Evolutionary conservation across 2,329 filamentous ascomycete genomes (phyloP).

Genomic region (Simplicillium aogashimaense): DNA sequence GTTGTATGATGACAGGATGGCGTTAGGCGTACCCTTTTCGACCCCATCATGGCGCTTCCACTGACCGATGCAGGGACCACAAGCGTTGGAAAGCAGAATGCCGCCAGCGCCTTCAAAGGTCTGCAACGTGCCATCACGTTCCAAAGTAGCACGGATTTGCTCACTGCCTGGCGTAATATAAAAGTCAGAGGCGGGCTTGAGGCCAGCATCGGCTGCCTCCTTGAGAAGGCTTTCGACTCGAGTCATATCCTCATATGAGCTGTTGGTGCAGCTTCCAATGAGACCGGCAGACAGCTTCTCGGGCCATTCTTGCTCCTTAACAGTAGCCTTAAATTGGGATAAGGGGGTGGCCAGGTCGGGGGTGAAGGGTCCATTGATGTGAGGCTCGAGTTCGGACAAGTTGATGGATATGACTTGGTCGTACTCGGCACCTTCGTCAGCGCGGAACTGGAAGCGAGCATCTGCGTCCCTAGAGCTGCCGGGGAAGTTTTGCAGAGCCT

Average conservation of each 20-base stretch:
- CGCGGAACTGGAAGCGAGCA: constrained; percentile 55
- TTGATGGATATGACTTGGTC: constrained; percentile 88
- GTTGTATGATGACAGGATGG: constrained; percentile 96
- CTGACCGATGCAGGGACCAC: constrained; percentile 87
- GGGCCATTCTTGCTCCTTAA: constrained; percentile 81
- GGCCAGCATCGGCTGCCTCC: constrained; percentile 78
- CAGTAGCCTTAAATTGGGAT: constrained; percentile 78
- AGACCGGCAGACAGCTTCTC: constrained; percentile 83
- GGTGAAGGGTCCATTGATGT: constrained; percentile 96
- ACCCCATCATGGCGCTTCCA: constrained; percentile 89
- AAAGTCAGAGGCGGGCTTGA: constrained; percentile 84
- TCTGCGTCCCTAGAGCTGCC: constrained; percentile 29
- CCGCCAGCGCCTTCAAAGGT: constrained; percentile 84
- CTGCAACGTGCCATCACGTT: constrained; percentile 75
- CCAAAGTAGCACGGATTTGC: constrained; percentile 89
- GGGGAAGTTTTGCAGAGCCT: constrained; percentile 46
- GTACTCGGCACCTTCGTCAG: constrained; percentile 76
- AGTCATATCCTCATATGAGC: constrained; percentile 98
- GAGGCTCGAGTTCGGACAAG: constrained; percentile 80
- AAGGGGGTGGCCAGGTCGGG: constrained; percentile 90
- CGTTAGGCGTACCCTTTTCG: constrained; percentile 76
- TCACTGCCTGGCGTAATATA: constrained; percentile 96
- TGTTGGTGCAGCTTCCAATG: constrained; percentile 98
- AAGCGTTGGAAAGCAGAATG: constrained; percentile 86
- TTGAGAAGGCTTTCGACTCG: constrained; percentile 87